These are phyloP conservation scores for Tricladium varicosporioides DNA, from an alignment of 2,329 filamentous ascomycete species.

Conservation along the genomic window DNA sequence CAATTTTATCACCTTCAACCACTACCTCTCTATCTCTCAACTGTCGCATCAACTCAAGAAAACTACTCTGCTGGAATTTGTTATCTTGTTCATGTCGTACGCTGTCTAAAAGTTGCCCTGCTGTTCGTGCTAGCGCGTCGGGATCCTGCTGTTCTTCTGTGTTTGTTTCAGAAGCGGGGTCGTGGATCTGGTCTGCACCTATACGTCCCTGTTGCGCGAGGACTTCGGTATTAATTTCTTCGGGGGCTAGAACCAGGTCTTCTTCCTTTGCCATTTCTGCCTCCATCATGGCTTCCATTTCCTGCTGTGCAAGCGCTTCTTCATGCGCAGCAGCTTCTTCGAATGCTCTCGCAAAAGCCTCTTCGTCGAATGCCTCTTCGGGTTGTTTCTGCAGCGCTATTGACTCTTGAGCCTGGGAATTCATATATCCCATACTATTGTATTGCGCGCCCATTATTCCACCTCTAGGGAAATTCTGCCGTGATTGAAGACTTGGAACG, in stretches of 20 bases:
- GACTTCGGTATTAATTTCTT: neutral
- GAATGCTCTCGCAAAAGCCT: conserved; percentile 54
- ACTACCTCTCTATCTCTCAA: conserved; percentile 70
- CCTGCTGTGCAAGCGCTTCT: conserved; percentile 13
- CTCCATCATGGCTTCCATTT: conserved; percentile 16
- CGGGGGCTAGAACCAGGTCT: neutral
- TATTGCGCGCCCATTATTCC: conserved; percentile 1
- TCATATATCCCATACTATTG: conserved; percentile 14
- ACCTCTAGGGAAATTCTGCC: conserved; percentile 10
- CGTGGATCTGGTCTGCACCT: conserved; percentile 34
- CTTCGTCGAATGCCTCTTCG: conserved; percentile 48
- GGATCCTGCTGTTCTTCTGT: conserved; percentile 33
- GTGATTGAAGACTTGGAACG: too few species aligned
- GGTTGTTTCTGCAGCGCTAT: conserved; percentile 30
- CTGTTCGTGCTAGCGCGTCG: conserved; percentile 70
- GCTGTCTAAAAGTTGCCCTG: conserved; percentile 66
- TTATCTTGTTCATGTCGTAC: conserved; percentile 66
- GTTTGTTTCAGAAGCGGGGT: conserved; percentile 26
- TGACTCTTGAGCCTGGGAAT: conserved; percentile 13
- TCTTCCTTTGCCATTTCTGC: conserved; percentile 2
- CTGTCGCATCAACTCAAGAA: conserved; percentile 73
- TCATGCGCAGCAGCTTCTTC: conserved; percentile 34
- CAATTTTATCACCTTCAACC: conserved; percentile 68
- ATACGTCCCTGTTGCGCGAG: conserved; percentile 28
- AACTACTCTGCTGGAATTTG: conserved; percentile 78